Evolutionary conservation across 148 eudicot genomes (phyloP).

Genomic region (Chenopodium quinoa): DNA sequence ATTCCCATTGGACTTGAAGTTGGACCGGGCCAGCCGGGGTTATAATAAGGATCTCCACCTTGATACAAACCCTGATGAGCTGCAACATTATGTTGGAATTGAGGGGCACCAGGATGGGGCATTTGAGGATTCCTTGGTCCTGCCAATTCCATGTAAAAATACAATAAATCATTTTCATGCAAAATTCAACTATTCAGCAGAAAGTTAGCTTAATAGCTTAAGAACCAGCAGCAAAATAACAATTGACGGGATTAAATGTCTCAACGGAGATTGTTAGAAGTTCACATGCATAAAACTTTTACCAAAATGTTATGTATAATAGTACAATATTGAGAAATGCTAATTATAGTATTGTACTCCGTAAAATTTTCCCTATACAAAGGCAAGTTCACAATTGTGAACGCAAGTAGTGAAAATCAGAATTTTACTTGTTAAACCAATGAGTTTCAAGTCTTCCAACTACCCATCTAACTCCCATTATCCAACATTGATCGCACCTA

Average conservation of each 20-base stretch:
- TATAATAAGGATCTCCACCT: constrained; percentile 33
- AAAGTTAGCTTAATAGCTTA: not conserved
- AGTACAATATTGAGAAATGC: too few species aligned
- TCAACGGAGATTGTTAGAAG: not conserved
- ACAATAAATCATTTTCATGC: not conserved
- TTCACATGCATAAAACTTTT: too few species aligned
- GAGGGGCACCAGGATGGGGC: constrained; percentile 31
- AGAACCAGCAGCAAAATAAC: not conserved
- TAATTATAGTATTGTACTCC: too few species aligned
- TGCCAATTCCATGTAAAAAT: constrained; percentile 21
- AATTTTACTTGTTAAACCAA: too few species aligned
- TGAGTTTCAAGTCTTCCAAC: too few species aligned
- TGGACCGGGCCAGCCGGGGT: constrained; percentile 23
- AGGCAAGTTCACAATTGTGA: too few species aligned
- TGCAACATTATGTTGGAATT: constrained; percentile 33
- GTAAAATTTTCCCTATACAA: too few species aligned
- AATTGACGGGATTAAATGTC: not conserved
- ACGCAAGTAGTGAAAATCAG: too few species aligned
- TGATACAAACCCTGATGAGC: constrained; percentile 36
- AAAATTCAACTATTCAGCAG: not conserved
- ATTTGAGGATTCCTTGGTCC: constrained; percentile 40
- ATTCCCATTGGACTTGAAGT: constrained; percentile 34
- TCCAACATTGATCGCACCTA: too few species aligned
- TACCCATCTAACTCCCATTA: too few species aligned
- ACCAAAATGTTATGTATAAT: too few species aligned